Evolutionary conservation across 768 basidiomycete genomes (phyloP).

Genomic region (Cystobasidium ongulense): DNA sequence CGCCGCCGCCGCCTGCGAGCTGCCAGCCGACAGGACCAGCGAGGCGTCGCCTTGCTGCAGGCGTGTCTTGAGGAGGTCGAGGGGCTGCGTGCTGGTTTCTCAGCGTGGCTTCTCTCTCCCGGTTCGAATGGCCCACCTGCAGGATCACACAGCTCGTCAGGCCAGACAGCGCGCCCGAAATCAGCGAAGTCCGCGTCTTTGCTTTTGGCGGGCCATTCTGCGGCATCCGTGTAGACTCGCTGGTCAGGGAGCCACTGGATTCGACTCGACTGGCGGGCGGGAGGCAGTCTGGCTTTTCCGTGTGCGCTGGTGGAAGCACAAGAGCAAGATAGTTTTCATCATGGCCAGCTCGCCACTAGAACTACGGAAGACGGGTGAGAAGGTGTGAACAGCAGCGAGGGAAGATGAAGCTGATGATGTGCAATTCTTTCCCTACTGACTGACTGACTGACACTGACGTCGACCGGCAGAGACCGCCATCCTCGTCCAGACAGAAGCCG

Average conservation of each 20-base stretch:
- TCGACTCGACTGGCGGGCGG: too few species aligned
- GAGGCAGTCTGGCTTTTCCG: too few species aligned
- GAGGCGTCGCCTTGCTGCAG: slow-evolving; percentile 16
- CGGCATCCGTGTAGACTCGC: neutral
- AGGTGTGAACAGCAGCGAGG: neutral
- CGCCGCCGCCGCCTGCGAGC: neutral
- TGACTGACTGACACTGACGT: too few species aligned
- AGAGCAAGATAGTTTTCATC: neutral
- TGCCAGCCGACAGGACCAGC: neutral
- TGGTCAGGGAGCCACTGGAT: too few species aligned
- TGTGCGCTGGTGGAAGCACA: too few species aligned
- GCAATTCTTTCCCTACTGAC: too few species aligned
- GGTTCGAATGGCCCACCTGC: slow-evolving; percentile 16
- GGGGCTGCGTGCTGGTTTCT: neutral
- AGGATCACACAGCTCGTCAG: slow-evolving; percentile 24
- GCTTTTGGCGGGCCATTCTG: slow-evolving; percentile 17
- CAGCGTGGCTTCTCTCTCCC: neutral
- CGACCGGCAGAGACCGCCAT: neutral
- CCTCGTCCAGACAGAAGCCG: neutral
- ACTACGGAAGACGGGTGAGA: neutral
- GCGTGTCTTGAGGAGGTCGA: slow-evolving; percentile 24
- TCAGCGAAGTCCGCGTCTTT: slow-evolving; percentile 15
- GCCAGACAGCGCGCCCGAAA: slow-evolving; percentile 24
- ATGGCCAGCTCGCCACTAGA: neutral
- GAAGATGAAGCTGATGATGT: too few species aligned